Conservation (phyloP, 805 yeast species). For the Groenewaldozyma tartarivorans region DNA sequence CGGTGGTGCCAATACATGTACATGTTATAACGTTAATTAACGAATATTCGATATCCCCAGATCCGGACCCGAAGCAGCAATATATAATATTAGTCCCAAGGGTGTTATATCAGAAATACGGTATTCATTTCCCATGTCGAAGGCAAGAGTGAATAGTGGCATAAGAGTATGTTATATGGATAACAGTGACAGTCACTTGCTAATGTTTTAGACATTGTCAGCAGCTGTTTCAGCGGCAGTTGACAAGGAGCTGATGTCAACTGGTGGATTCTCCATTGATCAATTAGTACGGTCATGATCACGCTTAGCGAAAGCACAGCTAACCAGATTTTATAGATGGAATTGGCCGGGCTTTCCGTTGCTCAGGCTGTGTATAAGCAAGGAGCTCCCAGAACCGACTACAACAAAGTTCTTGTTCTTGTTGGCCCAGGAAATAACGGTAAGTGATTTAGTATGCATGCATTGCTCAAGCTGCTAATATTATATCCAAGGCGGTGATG, state of each 20-base stretch:
- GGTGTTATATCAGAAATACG: no score
- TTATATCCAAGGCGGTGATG: conserved; percentile 65
- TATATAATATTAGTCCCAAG: no score
- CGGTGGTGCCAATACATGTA: no score
- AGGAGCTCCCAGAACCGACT: conserved; percentile 44
- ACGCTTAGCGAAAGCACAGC: no score
- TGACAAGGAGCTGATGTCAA: conserved; percentile 81
- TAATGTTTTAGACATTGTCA: conserved; percentile 2
- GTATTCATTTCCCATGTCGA: no score
- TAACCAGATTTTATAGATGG: conserved; percentile 47
- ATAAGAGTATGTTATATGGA: no score
- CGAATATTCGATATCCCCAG: no score
- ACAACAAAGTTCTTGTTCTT: conserved; percentile 49
- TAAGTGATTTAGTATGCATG: conserved; percentile 1
- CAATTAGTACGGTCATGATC: conserved; percentile 41
- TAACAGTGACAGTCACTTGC: no score
- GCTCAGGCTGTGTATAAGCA: conserved; percentile 72
- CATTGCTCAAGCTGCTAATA: background rate
- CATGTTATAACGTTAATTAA: no score
- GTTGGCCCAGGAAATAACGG: conserved; percentile 95
- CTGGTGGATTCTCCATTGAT: conserved; percentile 71
- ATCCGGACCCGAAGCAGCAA: no score
- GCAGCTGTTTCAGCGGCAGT: conserved; percentile 55
- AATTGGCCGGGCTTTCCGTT: conserved; percentile 88
- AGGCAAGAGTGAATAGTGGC: no score